These are phyloP conservation scores for Phytophthora parvispora DNA, from an alignment of 352 stramenopile genomes.

Conservation along the genomic window DNA sequence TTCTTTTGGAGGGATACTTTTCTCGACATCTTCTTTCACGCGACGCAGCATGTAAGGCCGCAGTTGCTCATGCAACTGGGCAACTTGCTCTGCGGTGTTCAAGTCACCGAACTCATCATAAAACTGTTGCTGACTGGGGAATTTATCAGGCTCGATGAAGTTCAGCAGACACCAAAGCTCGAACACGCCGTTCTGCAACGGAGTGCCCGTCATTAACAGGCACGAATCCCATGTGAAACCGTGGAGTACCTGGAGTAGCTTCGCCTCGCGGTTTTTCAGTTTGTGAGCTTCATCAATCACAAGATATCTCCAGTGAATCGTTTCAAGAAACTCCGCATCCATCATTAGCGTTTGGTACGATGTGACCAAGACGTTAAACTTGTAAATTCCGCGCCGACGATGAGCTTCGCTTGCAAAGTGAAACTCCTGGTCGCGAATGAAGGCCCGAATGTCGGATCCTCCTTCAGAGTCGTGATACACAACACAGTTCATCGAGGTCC, in stretches of 20 bases:
- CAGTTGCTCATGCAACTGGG: slow-evolving; percentile 97
- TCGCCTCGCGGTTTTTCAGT: slow-evolving; percentile 98
- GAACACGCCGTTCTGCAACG: slow-evolving; percentile 99
- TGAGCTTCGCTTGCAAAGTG: slow-evolving; percentile 92
- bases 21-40: slow-evolving; percentile 99
- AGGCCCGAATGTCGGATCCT: slow-evolving; percentile 90
- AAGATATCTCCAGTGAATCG: slow-evolving; percentile 97
- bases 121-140: slow-evolving; percentile 96
- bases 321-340: slow-evolving; percentile 93
- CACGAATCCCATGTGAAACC: slow-evolving; percentile 92
- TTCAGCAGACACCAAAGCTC: slow-evolving; percentile 99
- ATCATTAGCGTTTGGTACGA: slow-evolving; percentile 98
- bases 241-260: slow-evolving; percentile 93
- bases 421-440: slow-evolving; percentile 98
- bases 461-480: slow-evolving; percentile 98
- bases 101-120: slow-evolving; percentile 98
- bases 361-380: slow-evolving; percentile 98
- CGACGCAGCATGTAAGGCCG: slow-evolving; percentile 99
- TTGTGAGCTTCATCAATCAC: slow-evolving; percentile 99
- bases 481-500: slow-evolving; percentile 99
- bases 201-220: slow-evolving; percentile 98
- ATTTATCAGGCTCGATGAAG: slow-evolving; percentile 98
- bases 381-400: slow-evolving; percentile 84
- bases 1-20: slow-evolving; percentile 99
- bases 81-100: slow-evolving; percentile 97